Conservation (phyloP, 2,329 filamentous ascomycete genomes). For the Arthroderma uncinatum region DNA sequence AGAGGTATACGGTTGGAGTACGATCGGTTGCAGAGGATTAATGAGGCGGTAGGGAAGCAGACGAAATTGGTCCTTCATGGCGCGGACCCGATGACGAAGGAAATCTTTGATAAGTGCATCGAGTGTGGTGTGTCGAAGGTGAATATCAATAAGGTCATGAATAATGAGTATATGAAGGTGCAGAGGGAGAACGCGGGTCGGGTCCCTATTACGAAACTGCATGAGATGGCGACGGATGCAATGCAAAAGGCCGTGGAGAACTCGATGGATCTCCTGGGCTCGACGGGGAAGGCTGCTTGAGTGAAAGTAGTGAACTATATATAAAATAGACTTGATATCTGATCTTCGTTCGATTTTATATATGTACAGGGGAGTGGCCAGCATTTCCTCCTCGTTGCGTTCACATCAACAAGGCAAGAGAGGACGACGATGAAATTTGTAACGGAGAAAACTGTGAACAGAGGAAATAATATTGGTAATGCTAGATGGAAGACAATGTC, state of each 20-base stretch:
- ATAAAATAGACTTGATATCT: not conserved
- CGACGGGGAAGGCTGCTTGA: constrained; percentile 26
- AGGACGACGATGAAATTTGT: not conserved
- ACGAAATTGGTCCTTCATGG: constrained; percentile 45
- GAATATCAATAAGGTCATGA: constrained; percentile 51
- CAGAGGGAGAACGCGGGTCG: constrained; percentile 41
- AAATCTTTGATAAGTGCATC: constrained; percentile 46
- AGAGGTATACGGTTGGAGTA: constrained; percentile 54
- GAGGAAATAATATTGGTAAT: constrained; percentile 3
- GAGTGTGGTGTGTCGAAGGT: constrained; percentile 45
- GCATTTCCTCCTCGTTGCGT: not conserved
- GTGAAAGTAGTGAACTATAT: not conserved
- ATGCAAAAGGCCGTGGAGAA: constrained; percentile 48
- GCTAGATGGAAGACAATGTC: not conserved
- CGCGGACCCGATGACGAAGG: constrained; percentile 46
- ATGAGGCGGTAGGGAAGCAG: constrained; percentile 35
- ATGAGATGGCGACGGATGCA: constrained; percentile 44
- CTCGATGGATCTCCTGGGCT: constrained; percentile 43
- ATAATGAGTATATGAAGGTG: constrained; percentile 39
- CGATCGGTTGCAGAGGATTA: constrained; percentile 41
- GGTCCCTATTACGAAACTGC: constrained; percentile 42
- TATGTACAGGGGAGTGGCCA: not conserved
- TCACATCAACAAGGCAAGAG: not conserved
- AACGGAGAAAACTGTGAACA: not conserved
- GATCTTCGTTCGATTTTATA: not conserved